Base-by-base conservation (phyloP, 2,329 filamentous ascomycete species). In the Fusarium sp. region DNA sequence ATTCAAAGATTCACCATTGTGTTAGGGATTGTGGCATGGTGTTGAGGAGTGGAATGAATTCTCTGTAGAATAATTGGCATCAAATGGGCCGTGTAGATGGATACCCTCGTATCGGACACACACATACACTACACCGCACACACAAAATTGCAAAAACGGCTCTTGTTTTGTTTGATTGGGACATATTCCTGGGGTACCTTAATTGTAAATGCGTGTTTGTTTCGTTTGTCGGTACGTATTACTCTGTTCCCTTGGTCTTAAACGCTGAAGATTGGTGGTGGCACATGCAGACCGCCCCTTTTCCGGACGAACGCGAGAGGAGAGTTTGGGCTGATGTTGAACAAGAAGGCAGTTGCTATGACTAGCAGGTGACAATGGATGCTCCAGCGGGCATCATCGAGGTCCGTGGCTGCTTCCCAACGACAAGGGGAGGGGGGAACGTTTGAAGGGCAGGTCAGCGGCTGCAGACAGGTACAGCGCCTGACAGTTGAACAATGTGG, bases 1-100 rank as follows among this genome's bases (percentile, higher is more conserved):
- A 62, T 61, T 61, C 61, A 61, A 57, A 38, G 49, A 49, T 66
- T 42, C 46, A 49, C 46, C 51, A 49, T 64, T 62, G 38, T 62
- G 63, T 64, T 57, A 65, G 73, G 59, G 67, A 58, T 46, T 11
- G 33, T 33, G 59, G 73, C 73, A 69, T 62, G 71, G 76, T 71
- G 74, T 78, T 74, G 69, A 69, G 66, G 71, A 71, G 73, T 70
- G 61, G 64, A 71, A 55, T 72, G 64, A 71, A 55, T 72, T 69
- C 33, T 74, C 27, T 71, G 46, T 74, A 76, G 58, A 74, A 71
- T 75, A 74, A 59, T 58, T 66, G 53, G 58, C 64, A 67, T 68
- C 70, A 55, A 56, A 61, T 49, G 60, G 59, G 42, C 56, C 36
- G 62, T 74, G 61, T 64, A 46, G 53, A 71, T 63, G 70, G 70